Base-by-base conservation (phyloP, 164 flowering plant genomes). In the Vitis labrusca region DNA sequence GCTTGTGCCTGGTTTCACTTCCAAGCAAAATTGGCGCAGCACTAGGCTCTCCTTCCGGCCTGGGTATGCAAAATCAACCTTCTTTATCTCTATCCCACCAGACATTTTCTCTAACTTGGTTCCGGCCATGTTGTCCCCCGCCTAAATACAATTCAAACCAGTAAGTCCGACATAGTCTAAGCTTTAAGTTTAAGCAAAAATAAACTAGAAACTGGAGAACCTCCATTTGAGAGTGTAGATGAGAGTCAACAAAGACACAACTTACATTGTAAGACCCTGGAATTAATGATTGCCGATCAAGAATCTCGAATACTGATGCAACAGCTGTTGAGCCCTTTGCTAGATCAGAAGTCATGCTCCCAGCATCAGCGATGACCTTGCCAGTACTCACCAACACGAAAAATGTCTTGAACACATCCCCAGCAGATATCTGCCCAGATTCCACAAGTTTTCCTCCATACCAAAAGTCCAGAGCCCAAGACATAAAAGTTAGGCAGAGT, bases 381-480 rank as follows among this genome's bases (percentile, higher is more conserved):
- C 98, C 97, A 1, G 97, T 94, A 72, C 97, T 92, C 0, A 94
- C 97, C 78, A 92, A 73, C 17, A 94, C 79, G 78, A 92, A 90
- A 73, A 92, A 94, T 4, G 97, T 94, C 79, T 88, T 90, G 78
- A 94, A 94, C 16, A 94, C 97, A 59, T 85, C 97, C 14, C 94
- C 94, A 0, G 98, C 87, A 0, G 98, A 85, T 60, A 94, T 88
- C 69, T 88, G 78, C 0, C 91, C 85, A 16, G 76, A 70, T 30
- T 85, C 77, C 16, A 92, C 97, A 32, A 94, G 72, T 23, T 74
- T 88, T 1, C 97, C 97, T 1, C 98, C 98, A 67, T 79, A 94
- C 98, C 98, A 94, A 16, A 90, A 94, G 59, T 94, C 97, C 74
- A 94, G 67, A 16, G 97, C 97, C 98, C 98, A 94, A 55, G 92